Evolutionary conservation across 805 yeast species (phyloP).

Genomic region (Metschnikowia reukaufii): DNA sequence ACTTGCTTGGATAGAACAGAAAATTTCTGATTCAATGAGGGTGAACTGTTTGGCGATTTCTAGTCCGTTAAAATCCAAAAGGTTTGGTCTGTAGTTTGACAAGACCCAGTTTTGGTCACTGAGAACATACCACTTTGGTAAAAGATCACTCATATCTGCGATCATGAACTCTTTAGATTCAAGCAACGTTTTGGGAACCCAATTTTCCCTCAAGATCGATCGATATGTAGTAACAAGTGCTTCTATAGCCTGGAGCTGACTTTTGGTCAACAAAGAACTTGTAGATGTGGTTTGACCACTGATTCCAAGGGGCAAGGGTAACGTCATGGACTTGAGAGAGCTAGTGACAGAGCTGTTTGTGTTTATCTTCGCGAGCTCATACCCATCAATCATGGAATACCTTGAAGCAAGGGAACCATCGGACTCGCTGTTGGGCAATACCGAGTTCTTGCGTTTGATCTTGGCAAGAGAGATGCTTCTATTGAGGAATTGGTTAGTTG

Average conservation of each 20-base stretch:
- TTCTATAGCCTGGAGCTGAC: slow-evolving; percentile 47
- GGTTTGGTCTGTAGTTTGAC: slow-evolving; percentile 50
- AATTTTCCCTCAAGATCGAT: slow-evolving; percentile 48
- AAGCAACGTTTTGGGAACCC: slow-evolving; percentile 39
- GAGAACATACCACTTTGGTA: slow-evolving; percentile 49
- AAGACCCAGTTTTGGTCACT: slow-evolving; percentile 61
- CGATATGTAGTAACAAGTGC: slow-evolving; percentile 53
- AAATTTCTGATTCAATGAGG: slow-evolving; percentile 65
- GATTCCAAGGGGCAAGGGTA: slow-evolving; percentile 44
- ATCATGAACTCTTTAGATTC: slow-evolving; percentile 32
- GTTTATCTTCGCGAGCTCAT: slow-evolving; percentile 52
- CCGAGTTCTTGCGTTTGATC: slow-evolving; percentile 37
- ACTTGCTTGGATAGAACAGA: slow-evolving; percentile 59
- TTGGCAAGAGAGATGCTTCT: slow-evolving; percentile 47
- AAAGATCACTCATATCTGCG: slow-evolving; percentile 33
- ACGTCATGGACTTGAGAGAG: slow-evolving; percentile 40
- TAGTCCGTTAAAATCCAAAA: slow-evolving; percentile 62
- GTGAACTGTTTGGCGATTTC: slow-evolving; percentile 80
- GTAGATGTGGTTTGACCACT: slow-evolving; percentile 44
- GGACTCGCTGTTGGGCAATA: slow-evolving; percentile 22
- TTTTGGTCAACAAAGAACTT: slow-evolving; percentile 36
- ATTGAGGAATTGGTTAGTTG: slow-evolving; percentile 48
- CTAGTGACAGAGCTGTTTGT: slow-evolving; percentile 46
- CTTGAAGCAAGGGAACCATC: slow-evolving; percentile 28
- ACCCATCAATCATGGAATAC: slow-evolving; percentile 56